These are phyloP conservation scores for Thalia dealbata DNA, from an alignment of 176 grass and related monocot species.

Conservation along the genomic window DNA sequence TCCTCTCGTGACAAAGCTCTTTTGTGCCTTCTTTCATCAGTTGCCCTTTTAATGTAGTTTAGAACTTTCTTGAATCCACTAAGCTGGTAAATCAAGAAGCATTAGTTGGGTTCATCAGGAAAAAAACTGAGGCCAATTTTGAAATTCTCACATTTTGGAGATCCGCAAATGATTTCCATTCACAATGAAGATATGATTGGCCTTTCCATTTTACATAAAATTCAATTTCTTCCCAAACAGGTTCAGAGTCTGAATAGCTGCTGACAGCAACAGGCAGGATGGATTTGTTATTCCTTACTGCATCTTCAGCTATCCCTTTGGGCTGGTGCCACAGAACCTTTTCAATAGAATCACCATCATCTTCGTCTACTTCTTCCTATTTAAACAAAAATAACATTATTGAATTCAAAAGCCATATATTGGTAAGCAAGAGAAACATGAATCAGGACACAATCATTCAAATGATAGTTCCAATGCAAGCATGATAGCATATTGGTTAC, in stretches of 20 bases:
- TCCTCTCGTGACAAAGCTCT: slow-evolving; percentile 84
- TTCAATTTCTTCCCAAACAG: slow-evolving; percentile 76
- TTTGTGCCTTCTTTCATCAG: slow-evolving; percentile 84
- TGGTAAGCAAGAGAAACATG: background rate
- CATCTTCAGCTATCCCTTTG: slow-evolving; percentile 68
- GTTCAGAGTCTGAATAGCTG: slow-evolving; percentile 42
- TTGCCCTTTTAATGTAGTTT: slow-evolving; percentile 95
- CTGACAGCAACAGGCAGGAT: slow-evolving; percentile 58
- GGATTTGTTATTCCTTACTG: slow-evolving; percentile 50
- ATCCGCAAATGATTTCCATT: slow-evolving; percentile 75
- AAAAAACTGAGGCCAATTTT: background rate
- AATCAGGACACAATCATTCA: background rate
- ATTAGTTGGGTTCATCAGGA: slow-evolving; percentile 8
- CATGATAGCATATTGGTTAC: background rate
- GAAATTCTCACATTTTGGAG: slow-evolving; percentile 63
- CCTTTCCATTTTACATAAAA: slow-evolving; percentile 99
- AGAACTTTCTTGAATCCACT: slow-evolving; percentile 96
- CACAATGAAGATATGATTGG: slow-evolving; percentile 88
- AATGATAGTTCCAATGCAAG: background rate
- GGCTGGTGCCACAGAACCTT: slow-evolving; percentile 89
- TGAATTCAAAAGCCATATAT: background rate
- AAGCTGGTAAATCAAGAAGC: slow-evolving; percentile 42
- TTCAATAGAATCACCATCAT: slow-evolving; percentile 87
- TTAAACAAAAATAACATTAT: slow-evolving; percentile 10
- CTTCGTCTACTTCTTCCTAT: slow-evolving; percentile 77